Percentiles rank a stretch among this genome's conserved stretches.
These are phyloP conservation scores for Raffaelea arxii DNA, from an alignment of 2,329 filamentous ascomycete genomes.

Conservation along the genomic window DNA sequence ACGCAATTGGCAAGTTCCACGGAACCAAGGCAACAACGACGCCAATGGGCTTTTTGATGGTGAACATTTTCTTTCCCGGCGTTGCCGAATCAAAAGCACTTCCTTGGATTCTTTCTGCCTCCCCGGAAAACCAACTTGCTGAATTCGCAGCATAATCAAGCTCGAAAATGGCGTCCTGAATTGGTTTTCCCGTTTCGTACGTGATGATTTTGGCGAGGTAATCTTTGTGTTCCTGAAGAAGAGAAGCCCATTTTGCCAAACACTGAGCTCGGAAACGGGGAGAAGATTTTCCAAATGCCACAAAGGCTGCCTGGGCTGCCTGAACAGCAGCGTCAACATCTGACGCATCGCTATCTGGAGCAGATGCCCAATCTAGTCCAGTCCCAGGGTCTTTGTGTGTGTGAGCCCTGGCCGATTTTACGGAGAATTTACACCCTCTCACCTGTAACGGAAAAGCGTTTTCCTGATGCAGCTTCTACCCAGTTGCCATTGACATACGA, in stretches of 20 bases:
- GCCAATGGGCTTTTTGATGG: constrained; percentile 73
- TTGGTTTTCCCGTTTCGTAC: constrained; percentile 82
- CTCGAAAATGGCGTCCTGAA: constrained; percentile 65
- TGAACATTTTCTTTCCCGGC: constrained; percentile 64
- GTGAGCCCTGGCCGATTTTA: too few relatives aligned
- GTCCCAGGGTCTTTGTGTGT: too few relatives aligned
- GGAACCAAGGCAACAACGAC: constrained; percentile 77
- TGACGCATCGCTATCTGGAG: constrained; percentile 11
- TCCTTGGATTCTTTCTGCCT: constrained; percentile 63
- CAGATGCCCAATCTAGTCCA: too few relatives aligned
- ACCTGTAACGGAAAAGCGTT: too few relatives aligned
- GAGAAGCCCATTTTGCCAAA: constrained; percentile 71
- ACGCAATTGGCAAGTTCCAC: constrained; percentile 76
- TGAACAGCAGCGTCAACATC: constrained; percentile 76
- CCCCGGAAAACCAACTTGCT: constrained; percentile 74
- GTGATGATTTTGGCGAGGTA: constrained; percentile 78
- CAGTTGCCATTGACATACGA: too few relatives aligned
- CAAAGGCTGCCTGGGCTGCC: constrained; percentile 70
- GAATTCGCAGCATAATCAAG: constrained; percentile 64
- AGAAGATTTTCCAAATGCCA: constrained; percentile 59
- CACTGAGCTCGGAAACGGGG: constrained; percentile 66
- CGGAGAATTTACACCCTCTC: too few relatives aligned
- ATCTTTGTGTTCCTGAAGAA: constrained; percentile 68
- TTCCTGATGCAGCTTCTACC: too few relatives aligned
- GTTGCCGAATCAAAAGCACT: constrained; percentile 61